Percentiles rank a stretch among this genome's conserved stretches.
Evolutionary conservation across 2,329 filamentous ascomycete genomes (phyloP).

Genomic region (Gnomoniopsis smithogilvyi): DNA sequence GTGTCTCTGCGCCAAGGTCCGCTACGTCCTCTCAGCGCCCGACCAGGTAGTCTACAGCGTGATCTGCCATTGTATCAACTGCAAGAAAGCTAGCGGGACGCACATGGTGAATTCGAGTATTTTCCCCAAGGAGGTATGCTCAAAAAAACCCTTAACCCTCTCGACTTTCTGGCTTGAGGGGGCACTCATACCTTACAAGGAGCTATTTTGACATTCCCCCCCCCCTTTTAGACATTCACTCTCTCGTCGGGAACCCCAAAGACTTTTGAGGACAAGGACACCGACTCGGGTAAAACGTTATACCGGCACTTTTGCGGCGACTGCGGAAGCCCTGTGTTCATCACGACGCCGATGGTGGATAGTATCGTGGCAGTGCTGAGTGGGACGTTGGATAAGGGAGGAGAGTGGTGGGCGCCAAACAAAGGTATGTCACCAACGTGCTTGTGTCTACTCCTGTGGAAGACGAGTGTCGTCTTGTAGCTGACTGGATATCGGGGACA

Average conservation of each 20-base stretch:
- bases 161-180: too few species aligned
- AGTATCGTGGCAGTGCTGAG: background rate
- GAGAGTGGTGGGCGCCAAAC: slow-evolving; percentile 9
- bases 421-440: background rate
- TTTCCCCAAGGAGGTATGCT: background rate
- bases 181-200: background rate
- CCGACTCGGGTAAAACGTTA: background rate
- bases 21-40: background rate
- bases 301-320: slow-evolving; percentile 4
- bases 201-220: background rate
- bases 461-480: background rate
- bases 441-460: background rate
- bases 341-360: slow-evolving; percentile 5
- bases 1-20: slow-evolving; percentile 10
- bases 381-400: slow-evolving; percentile 7
- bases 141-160: background rate
- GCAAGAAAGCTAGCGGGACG: slow-evolving; percentile 11
- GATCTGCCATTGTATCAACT: slow-evolving; percentile 11
- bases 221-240: background rate
- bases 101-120: slow-evolving; percentile 12
- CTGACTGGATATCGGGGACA: background rate
- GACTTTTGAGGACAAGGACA: background rate
- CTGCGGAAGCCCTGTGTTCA: slow-evolving; percentile 9
- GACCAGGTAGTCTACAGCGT: slow-evolving; percentile 5
- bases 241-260: slow-evolving; percentile 1